These are phyloP conservation scores for Lindgomyces ingoldianus DNA, from an alignment of 495 filamentous ascomycete genomes.

Conservation along the genomic window DNA sequence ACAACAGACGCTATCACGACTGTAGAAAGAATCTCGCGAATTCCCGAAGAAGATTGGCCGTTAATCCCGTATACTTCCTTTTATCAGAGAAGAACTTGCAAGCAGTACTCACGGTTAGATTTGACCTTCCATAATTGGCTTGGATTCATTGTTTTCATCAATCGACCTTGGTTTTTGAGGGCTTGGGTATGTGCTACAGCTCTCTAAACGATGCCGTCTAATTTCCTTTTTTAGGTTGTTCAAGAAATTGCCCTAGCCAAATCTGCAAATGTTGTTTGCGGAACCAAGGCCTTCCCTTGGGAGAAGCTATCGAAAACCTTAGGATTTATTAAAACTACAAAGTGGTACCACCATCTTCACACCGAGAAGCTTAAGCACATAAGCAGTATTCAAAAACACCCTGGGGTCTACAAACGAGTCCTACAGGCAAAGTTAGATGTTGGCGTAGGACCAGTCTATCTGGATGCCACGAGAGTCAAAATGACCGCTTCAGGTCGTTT, in stretches of 20 bases:
- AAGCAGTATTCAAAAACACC: not conserved
- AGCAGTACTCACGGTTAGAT: slow-evolving; percentile 1
- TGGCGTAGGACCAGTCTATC: slow-evolving; percentile 20
- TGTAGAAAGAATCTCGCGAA: slow-evolving; percentile 10
- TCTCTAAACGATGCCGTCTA: not conserved
- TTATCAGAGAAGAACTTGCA: slow-evolving; percentile 8
- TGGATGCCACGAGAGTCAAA: slow-evolving; percentile 20
- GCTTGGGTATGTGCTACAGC: slow-evolving; percentile 22
- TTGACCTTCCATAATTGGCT: slow-evolving; percentile 32
- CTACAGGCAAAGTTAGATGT: slow-evolving; percentile 21
- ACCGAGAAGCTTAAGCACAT: slow-evolving; percentile 31
- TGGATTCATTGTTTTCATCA: slow-evolving; percentile 30
- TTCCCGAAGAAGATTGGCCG: slow-evolving; percentile 20
- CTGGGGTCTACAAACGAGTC: slow-evolving; percentile 25
- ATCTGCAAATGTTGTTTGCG: slow-evolving; percentile 23
- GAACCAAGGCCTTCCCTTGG: slow-evolving; percentile 22
- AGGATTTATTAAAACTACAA: slow-evolving; percentile 26
- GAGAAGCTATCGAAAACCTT: slow-evolving; percentile 27
- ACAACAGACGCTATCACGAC: slow-evolving; percentile 18
- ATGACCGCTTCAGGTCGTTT: not conserved
- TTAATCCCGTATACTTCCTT: slow-evolving; percentile 25
- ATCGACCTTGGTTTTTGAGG: slow-evolving; percentile 33
- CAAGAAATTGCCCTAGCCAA: slow-evolving; percentile 33
- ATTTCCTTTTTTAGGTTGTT: slow-evolving; percentile 13
- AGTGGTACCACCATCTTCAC: slow-evolving; percentile 33